These are phyloP conservation scores for Eucalyptus tenuipes DNA, from an alignment of 345 rosid genomes.

Conservation along the genomic window DNA sequence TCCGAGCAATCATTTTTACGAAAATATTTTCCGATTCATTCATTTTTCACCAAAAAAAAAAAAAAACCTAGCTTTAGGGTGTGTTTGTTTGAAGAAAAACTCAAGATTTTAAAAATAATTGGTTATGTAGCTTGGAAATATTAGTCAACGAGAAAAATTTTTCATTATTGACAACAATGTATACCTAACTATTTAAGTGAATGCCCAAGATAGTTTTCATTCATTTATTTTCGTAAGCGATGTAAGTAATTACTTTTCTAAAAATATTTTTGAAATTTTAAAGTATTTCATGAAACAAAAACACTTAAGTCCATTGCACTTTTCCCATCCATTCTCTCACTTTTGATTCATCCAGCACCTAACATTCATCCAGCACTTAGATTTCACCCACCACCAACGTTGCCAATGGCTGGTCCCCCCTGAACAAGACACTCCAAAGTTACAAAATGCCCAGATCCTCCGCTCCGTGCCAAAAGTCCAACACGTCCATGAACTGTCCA, in stretches of 20 bases:
- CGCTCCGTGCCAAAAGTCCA: not conserved
- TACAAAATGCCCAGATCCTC: not conserved
- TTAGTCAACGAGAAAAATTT: fast-evolving
- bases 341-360: not conserved
- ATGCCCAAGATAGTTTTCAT: not conserved
- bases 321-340: not conserved
- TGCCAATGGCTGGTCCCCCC: not conserved
- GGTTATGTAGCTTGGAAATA: fast-evolving
- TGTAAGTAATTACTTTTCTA: fast-evolving
- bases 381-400: not conserved
- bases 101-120: not conserved
- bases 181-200: fast-evolving
- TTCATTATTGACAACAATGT: not conserved
- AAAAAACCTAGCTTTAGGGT: too few species aligned
- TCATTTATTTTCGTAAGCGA: fast-evolving
- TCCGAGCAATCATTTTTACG: fast-evolving
- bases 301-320: not conserved
- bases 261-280: too few species aligned
- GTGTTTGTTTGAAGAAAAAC: too few species aligned
- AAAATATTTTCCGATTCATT: fast-evolving
- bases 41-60: fast-evolving
- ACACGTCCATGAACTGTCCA: not conserved
- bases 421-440: not conserved
- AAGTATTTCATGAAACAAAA: too few species aligned
- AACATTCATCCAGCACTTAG: not conserved